Evolutionary conservation across 345 rosid genomes (phyloP), one percentile per base, ranked within the genome.

Genomic region (Bretschneidera sinensis): DNA sequence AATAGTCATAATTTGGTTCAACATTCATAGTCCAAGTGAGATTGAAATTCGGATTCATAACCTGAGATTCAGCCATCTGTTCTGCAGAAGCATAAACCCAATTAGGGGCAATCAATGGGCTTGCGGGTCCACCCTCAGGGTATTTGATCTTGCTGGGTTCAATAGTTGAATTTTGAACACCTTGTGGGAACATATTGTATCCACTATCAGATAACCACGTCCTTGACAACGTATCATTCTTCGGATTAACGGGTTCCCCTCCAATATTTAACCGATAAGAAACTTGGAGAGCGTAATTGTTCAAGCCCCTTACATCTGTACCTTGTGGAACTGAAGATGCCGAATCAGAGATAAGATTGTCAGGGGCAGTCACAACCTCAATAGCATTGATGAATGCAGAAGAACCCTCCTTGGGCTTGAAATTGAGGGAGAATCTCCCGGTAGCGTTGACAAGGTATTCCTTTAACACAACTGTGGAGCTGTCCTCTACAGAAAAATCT

Each of bases 201-300:
- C 63, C 43, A 2, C 23, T 50, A 71, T 85, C 97, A 11, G 86
- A 62, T 15, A 78, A 54, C 98, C 98, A 89, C 61, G 81, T 81
- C 31, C 97, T 81, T 19, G 81, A 77, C 67, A 87, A 69, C 15
- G 85, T 79, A 67, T 92, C 94, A 9, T 70, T 76, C 34, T 62
- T 57, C 0, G 98, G 75, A 39, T 79, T 72, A 19, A 89, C 25
- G 0, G 21, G 13, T 25, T 80, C 69, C 16, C 98, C 98, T 13
- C 94, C 98, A 2, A 89, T 64, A 43, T 92, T 92, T 61, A 92
- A 61, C n/a, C 92, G 71, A 62, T 82, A 76, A 35, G 69, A 70
- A 17, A 82, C 82, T 74, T 89, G 77, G 2, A 85, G 67, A n/a
- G 81, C 78, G 21, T 68, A 67, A 19, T 76, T 65, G 17, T 68